phyloP scores from a whole-genome alignment of 2,329 filamentous ascomycete species.

The Hypocreales sp. region DNA sequence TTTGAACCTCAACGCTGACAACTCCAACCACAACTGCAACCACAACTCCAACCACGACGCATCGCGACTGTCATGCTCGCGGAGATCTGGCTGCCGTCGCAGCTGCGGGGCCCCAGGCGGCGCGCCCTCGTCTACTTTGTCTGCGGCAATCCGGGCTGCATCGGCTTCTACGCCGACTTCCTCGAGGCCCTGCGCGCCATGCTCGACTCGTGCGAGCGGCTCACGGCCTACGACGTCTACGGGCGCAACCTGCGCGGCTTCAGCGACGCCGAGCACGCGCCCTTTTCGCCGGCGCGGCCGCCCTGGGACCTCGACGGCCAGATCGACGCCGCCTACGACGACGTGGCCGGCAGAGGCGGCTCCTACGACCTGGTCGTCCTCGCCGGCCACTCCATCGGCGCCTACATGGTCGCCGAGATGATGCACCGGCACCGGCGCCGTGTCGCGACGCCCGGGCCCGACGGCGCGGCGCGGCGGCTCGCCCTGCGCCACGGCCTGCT shows the following conservation, averaged over 20 bases:
- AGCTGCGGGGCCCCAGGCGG: slow-evolving; percentile 5
- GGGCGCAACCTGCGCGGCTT: slow-evolving; percentile 45
- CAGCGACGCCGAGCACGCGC: slow-evolving; percentile 32
- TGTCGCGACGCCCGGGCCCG: slow-evolving; percentile 10
- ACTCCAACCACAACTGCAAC: no score
- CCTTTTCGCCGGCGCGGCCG: slow-evolving; percentile 21
- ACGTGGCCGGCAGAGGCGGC: slow-evolving; percentile 18
- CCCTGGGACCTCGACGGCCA: slow-evolving; percentile 39
- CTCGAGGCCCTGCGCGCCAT: slow-evolving; percentile 39
- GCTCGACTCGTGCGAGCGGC: slow-evolving; percentile 24
- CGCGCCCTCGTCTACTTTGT: slow-evolving; percentile 53
- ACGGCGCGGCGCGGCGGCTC: slow-evolving; percentile 17
- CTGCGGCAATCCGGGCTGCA: slow-evolving; percentile 61
- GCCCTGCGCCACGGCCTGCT: slow-evolving; percentile 39
- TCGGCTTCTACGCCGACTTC: slow-evolving; percentile 59
- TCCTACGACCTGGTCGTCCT: slow-evolving; percentile 45
- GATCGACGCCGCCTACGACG: slow-evolving; percentile 26
- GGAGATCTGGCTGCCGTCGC: slow-evolving; percentile 15
- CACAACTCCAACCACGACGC: no score
- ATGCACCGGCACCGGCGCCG: slow-evolving; percentile 39
- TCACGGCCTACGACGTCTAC: slow-evolving; percentile 34
- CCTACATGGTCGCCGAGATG: slow-evolving; percentile 56
- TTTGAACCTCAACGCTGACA: no score
- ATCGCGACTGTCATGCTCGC: slow-evolving; percentile 10
- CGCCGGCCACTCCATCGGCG: slow-evolving; percentile 60